These are phyloP conservation scores for Pythium oligandrum DNA, from an alignment of 352 stramenopile genomes.

Conservation along the genomic window DNA sequence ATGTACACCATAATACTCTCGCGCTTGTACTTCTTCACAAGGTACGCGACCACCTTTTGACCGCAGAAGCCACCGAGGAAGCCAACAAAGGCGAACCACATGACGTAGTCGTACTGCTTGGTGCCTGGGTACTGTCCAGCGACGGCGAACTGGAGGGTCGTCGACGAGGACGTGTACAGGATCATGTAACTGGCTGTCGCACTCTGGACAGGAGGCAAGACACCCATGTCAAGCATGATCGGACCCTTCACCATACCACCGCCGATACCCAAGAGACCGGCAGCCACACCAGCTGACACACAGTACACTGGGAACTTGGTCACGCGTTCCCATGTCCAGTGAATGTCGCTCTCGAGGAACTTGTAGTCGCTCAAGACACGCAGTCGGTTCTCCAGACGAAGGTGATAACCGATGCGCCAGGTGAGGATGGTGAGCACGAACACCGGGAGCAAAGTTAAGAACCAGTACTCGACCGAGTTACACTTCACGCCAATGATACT, in stretches of 20 bases:
- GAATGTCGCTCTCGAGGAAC: constrained; percentile 92
- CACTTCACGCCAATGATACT: constrained; percentile 92
- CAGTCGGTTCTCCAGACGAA: constrained; percentile 69
- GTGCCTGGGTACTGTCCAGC: constrained; percentile 72
- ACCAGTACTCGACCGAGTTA: constrained; percentile 90
- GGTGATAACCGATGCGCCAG: constrained; percentile 41
- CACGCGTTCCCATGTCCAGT: constrained; percentile 89
- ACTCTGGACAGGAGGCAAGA: constrained; percentile 84
- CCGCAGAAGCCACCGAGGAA: constrained; percentile 79
- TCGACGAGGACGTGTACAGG: constrained; percentile 90
- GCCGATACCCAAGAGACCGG: constrained; percentile 94
- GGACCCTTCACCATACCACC: constrained; percentile 97
- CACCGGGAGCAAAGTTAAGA: constrained; percentile 84
- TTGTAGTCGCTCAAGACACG: constrained; percentile 58
- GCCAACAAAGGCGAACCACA: constrained; percentile 88
- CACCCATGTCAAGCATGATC: constrained; percentile 97
- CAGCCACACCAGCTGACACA: constrained; percentile 91
- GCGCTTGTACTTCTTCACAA: constrained; percentile 89
- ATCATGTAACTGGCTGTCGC: constrained; percentile 92
- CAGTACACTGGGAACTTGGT: constrained; percentile 92
- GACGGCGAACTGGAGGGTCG: constrained; percentile 87
- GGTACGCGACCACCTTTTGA: constrained; percentile 78
- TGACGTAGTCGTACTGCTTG: constrained; percentile 89
- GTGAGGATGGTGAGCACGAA: constrained; percentile 62
- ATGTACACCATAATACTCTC: constrained; percentile 85